phyloP scores from a whole-genome alignment of 306 rosid species.

The Citrullus mucosospermus region DNA sequence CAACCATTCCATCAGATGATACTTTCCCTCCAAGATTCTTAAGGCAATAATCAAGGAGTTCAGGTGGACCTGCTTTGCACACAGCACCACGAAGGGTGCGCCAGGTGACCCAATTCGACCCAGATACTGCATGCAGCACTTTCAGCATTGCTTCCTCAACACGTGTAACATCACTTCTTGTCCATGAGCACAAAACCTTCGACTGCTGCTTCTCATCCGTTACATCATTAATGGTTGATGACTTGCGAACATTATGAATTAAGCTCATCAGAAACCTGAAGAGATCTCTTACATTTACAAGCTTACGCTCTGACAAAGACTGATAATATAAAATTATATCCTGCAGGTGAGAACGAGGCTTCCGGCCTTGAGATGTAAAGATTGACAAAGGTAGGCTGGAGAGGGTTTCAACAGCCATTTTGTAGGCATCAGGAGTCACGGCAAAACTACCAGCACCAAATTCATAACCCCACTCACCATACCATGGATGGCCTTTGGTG shows the following conservation, averaged over 20 bases:
- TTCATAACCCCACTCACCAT: constrained; percentile 91
- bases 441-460: constrained; percentile 95
- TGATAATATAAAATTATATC: constrained; percentile 51
- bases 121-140: constrained; percentile 87
- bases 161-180: constrained; percentile 42
- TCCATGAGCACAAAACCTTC: constrained; percentile 41
- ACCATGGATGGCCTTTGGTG: constrained; percentile 70
- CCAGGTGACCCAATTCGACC: constrained; percentile 67
- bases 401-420: constrained; percentile 53
- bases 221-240: constrained; percentile 31
- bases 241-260: constrained; percentile 46
- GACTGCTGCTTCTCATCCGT: constrained; percentile 37
- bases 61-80: constrained; percentile 61
- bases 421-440: constrained; percentile 56
- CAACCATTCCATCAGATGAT: constrained; percentile 55
- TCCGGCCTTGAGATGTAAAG: constrained; percentile 33
- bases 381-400: constrained; percentile 54
- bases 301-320: constrained; percentile 48
- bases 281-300: constrained; percentile 62
- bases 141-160: constrained; percentile 74
- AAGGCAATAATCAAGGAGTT: constrained; percentile 73
- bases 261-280: constrained; percentile 56
- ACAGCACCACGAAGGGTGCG: constrained; percentile 82
- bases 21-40: constrained; percentile 71
- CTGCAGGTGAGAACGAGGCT: constrained; percentile 35